Evolutionary conservation across 805 yeast species (phyloP).

Genomic region (Saccharomycopsis capsularis): DNA sequence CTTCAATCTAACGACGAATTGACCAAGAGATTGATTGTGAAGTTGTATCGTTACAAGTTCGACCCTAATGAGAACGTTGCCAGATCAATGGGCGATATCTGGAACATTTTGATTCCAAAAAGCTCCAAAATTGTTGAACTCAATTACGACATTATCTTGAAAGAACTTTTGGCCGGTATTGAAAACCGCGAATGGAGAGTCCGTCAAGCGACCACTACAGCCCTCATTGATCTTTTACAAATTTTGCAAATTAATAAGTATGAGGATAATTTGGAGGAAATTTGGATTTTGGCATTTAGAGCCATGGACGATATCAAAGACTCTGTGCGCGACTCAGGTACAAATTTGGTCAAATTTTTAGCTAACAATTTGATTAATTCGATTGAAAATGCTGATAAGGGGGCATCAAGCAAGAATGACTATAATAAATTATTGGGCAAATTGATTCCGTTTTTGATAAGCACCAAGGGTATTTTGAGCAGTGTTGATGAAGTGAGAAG

Average conservation of each 20-base stretch:
- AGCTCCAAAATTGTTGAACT: conserved; percentile 45
- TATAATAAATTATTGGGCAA: conserved; percentile 32
- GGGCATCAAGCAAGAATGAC: not conserved
- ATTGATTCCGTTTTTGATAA: conserved; percentile 73
- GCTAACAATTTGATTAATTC: conserved; percentile 55
- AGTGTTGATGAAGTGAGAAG: conserved; percentile 79
- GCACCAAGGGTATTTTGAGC: conserved; percentile 70
- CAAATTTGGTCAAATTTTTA: conserved; percentile 56
- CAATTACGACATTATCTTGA: conserved; percentile 52
- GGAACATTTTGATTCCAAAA: conserved; percentile 63
- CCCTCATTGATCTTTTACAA: conserved; percentile 61
- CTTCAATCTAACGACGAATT: conserved; percentile 46
- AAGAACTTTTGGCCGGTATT: conserved; percentile 61
- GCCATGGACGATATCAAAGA: conserved; percentile 91
- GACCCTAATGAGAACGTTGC: conserved; percentile 78
- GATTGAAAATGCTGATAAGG: conserved; percentile 37
- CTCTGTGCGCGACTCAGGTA: conserved; percentile 80
- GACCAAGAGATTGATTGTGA: conserved; percentile 64
- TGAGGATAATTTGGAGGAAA: conserved; percentile 46
- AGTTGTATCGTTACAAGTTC: conserved; percentile 72
- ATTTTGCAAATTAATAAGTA: conserved; percentile 41
- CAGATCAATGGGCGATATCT: conserved; percentile 79
- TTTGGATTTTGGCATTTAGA: conserved; percentile 87
- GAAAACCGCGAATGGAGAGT: conserved; percentile 88
- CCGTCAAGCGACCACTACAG: conserved; percentile 78